These are phyloP conservation scores for Teratosphaeria zuluensis DNA, from an alignment of 2,329 filamentous ascomycete genomes.

Conservation along the genomic window DNA sequence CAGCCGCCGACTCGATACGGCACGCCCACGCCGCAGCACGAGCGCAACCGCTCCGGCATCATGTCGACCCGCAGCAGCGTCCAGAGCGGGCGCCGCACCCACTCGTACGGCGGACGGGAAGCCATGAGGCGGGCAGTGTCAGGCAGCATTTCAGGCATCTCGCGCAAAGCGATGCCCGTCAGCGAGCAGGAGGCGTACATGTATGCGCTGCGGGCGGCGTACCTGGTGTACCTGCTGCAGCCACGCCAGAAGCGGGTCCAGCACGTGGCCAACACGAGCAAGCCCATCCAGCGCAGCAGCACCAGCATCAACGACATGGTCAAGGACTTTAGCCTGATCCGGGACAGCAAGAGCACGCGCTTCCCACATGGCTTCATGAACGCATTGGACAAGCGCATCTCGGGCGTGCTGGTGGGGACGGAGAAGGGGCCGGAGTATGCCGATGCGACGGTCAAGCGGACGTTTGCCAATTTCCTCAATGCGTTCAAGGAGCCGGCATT, in stretches of 20 bases:
- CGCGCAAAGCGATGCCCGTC: constrained; percentile 15
- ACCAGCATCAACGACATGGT: constrained; percentile 71
- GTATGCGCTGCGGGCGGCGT: constrained; percentile 82
- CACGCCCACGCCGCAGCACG: constrained; percentile 18
- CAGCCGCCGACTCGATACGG: neutral
- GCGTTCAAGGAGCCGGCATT: constrained; percentile 83
- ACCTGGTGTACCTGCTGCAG: constrained; percentile 85
- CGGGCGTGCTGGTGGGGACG: constrained; percentile 67
- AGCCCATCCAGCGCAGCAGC: constrained; percentile 57
- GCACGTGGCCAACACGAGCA: constrained; percentile 57
- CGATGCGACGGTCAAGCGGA: constrained; percentile 82
- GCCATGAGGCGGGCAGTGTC: constrained; percentile 27
- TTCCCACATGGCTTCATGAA: constrained; percentile 63
- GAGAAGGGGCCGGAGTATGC: constrained; percentile 82
- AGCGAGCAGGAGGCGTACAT: constrained; percentile 72
- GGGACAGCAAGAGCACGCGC: constrained; percentile 59
- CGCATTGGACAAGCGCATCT: constrained; percentile 67
- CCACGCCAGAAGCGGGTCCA: constrained; percentile 83
- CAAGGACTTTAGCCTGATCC: constrained; percentile 67
- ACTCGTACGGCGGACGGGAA: constrained; percentile 32
- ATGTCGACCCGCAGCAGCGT: constrained; percentile 16
- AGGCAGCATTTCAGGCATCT: constrained; percentile 16
- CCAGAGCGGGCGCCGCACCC: constrained; percentile 24
- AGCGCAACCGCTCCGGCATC: neutral
- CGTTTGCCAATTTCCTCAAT: constrained; percentile 89